These are phyloP conservation scores for Xylaria multiplex DNA, from an alignment of 2,329 filamentous ascomycete species.

Conservation along the genomic window DNA sequence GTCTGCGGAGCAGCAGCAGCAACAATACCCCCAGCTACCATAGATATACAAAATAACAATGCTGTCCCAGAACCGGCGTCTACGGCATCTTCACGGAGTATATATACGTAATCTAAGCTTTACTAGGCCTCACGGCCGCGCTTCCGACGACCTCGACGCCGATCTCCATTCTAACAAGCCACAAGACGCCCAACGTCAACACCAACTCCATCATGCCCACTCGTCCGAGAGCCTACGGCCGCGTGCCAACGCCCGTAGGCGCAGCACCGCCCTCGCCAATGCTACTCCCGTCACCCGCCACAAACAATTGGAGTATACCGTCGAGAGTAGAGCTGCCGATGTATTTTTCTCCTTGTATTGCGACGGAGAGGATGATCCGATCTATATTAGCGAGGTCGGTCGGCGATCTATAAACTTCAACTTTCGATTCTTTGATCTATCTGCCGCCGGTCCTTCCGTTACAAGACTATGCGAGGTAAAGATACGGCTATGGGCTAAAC, in stretches of 20 bases:
- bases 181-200: conserved; percentile 51
- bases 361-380: conserved; percentile 70
- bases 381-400: conserved; percentile 90
- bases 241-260: conserved; percentile 53
- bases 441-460: conserved; percentile 67
- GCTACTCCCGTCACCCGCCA: conserved; percentile 67
- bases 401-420: conserved; percentile 89
- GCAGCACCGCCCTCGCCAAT: conserved; percentile 61
- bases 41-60: conserved; percentile 47
- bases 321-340: conserved; percentile 79
- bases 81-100: conserved; percentile 87
- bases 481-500: conserved; percentile 78
- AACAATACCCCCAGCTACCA: conserved; percentile 37
- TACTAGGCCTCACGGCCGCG: conserved; percentile 63
- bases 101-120: conserved; percentile 87
- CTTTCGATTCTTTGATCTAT: conserved; percentile 85
- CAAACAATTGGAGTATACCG: conserved; percentile 77
- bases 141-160: conserved; percentile 82
- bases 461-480: conserved; percentile 73
- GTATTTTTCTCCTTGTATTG: conserved; percentile 89
- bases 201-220: conserved; percentile 64
- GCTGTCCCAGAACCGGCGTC: conserved; percentile 80
- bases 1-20: conserved; percentile 47
- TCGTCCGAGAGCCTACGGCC: conserved; percentile 64
- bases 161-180: conserved; percentile 76